Evolutionary conservation across 257 asterid species (phyloP), one percentile per base, ranked within the genome.

Genomic region (Knoxia roxburghii): DNA sequence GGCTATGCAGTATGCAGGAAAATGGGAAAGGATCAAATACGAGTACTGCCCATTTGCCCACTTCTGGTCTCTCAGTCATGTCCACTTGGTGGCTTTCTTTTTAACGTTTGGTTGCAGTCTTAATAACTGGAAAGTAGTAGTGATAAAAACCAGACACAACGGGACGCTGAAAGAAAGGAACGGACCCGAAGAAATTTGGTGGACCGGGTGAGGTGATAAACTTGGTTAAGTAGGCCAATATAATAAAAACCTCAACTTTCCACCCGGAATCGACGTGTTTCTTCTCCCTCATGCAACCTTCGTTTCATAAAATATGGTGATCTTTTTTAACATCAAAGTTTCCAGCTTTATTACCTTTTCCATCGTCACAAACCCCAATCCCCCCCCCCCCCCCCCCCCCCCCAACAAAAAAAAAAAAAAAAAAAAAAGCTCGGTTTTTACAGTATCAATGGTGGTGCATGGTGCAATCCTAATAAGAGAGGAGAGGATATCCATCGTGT

Each of bases 261-360:
- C 96, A 87, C 79, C 85, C 70, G 21, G 72, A 87, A 82, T 72
- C 89, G 75, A 85, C 95, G 96, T 82, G 89, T 79, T 73, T 57
- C 58, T 73, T 53, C 71, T 53, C 73, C 49, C 72, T 63, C 82
- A 63, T 75, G 81, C 80, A 76, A 69, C 64, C 76, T 73, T 71
- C 79, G 80, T 80, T 67, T 74, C 67, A 32, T 65, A 64, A 71
- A 75, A 70, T 82, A 79, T 56, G 40, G 66, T 76, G 13, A 43
- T 70, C 29, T 70, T 72, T 49, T 70, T 60, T 37, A n/a, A 3
- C 41, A 65, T 76, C 75, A 78, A 81, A 83, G 88, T 77, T 81
- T 70, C 9, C 72, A 73, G 69, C 84, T 78, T 88, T 88, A 69
- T 67, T 49, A 50, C 23, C 77, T 72, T 88, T 79, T 37, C 62